Evolutionary conservation across 148 eudicot species (phyloP).

Genomic region (Arctostaphylos glauca): DNA sequence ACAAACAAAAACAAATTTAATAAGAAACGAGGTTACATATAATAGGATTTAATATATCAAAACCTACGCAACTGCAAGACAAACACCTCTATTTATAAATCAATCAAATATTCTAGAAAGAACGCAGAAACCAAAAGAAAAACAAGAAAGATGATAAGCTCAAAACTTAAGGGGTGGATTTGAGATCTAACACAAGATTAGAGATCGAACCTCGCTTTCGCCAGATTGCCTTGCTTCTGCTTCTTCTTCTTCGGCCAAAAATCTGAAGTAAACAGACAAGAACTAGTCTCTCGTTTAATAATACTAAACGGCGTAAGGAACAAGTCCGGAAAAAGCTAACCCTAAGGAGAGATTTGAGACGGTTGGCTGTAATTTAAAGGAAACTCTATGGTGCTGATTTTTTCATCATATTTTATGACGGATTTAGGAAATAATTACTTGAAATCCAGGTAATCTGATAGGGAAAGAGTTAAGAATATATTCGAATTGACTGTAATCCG

Average conservation of each 20-base stretch:
- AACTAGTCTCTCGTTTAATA: background rate
- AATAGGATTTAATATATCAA: background rate
- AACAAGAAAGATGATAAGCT: background rate
- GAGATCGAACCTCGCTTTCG: slow-evolving; percentile 32
- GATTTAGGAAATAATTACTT: background rate
- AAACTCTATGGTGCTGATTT: background rate
- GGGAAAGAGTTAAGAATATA: too few relatives aligned
- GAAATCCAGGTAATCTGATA: background rate
- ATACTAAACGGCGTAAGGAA: slow-evolving; percentile 29
- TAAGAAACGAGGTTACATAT: background rate
- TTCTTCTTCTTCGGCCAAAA: background rate
- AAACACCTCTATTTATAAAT: background rate
- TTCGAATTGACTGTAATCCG: background rate
- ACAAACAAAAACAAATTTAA: background rate
- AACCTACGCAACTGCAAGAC: background rate
- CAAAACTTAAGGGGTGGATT: background rate
- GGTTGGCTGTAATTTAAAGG: slow-evolving; percentile 19
- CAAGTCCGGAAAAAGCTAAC: slow-evolving; percentile 23
- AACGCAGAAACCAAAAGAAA: background rate
- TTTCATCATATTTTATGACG: background rate
- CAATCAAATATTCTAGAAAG: background rate
- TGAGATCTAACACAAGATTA: background rate
- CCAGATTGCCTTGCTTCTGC: slow-evolving; percentile 27
- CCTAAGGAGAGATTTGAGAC: slow-evolving; percentile 34
- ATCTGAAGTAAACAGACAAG: background rate